Conservation (phyloP, 495 filamentous ascomycete species). For the Lasiosphaeria miniovina region DNA sequence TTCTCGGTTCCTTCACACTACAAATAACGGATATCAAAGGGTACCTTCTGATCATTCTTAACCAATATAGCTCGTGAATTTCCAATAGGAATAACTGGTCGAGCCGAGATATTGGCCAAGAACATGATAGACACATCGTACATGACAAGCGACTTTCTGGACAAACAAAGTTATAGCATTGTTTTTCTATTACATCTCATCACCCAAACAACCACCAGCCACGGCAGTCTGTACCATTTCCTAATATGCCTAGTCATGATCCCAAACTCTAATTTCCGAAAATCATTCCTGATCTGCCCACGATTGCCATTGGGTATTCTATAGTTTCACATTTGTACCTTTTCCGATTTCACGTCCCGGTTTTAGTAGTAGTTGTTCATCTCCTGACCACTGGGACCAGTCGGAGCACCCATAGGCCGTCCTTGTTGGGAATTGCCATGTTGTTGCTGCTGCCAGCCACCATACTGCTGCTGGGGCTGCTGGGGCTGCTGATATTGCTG, state of each 20-base stretch:
- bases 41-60: too few species aligned
- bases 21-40: neutral
- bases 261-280: neutral
- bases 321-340: constrained; percentile 3
- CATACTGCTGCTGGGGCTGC: constrained; percentile 9
- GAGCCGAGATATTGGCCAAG: too few species aligned
- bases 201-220: neutral
- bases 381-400: constrained; percentile 14
- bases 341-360: neutral
- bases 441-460: constrained; percentile 20
- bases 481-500: constrained; percentile 1
- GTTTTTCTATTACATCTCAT: neutral
- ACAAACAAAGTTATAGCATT: too few species aligned
- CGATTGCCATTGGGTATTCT: constrained; percentile 2
- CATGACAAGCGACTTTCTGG: too few species aligned
- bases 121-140: too few species aligned
- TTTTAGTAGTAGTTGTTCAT: constrained; percentile 27
- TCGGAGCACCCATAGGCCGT: constrained; percentile 13
- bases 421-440: constrained; percentile 1
- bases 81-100: too few species aligned
- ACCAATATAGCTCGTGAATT: too few species aligned
- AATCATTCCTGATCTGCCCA: neutral
- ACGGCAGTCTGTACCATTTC: neutral
- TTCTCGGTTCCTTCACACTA: neutral
- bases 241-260: neutral